Conservation (phyloP, 2,329 filamentous ascomycete genomes). For the Xylariaceae sp. region DNA sequence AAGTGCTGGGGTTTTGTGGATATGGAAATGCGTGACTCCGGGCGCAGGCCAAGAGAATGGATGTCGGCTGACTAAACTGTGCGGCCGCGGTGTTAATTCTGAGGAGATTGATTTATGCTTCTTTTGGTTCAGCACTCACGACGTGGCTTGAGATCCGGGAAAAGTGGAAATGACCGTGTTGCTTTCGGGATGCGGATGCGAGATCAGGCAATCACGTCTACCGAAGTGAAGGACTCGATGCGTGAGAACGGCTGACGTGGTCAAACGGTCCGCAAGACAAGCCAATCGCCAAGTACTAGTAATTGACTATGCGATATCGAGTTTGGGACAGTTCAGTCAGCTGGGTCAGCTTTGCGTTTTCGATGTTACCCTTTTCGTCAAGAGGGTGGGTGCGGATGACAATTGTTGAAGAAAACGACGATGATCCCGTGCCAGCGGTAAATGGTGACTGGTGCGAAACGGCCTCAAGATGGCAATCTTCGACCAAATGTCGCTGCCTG, state of each 20-base stretch:
- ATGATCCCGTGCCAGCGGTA: constrained; percentile 29
- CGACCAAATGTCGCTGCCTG: constrained; percentile 3
- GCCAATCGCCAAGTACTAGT: constrained; percentile 9
- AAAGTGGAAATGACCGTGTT: constrained; percentile 15
- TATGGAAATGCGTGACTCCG: too few relatives aligned
- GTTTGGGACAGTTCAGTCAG: constrained; percentile 16
- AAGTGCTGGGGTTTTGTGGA: background rate
- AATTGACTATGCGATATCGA: constrained; percentile 8
- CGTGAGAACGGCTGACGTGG: constrained; percentile 24
- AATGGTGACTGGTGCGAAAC: constrained; percentile 1
- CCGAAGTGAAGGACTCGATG: constrained; percentile 15
- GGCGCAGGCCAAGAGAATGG: too few relatives aligned
- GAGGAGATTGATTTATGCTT: constrained; percentile 9
- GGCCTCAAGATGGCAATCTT: too few relatives aligned
- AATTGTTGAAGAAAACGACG: constrained; percentile 13
- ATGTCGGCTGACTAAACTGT: too few relatives aligned
- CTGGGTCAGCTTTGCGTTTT: constrained; percentile 13
- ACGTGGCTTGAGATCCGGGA: constrained; percentile 18
- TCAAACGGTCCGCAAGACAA: constrained; percentile 18
- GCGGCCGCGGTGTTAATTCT: constrained; percentile 1
- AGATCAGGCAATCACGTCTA: constrained; percentile 10
- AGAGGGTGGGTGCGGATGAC: constrained; percentile 9
- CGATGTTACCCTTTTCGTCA: constrained; percentile 12
- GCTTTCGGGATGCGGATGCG: constrained; percentile 9
- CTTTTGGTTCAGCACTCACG: constrained; percentile 14